Base-by-base conservation (phyloP, 2,329 filamentous ascomycete genomes). In the Aschersonia sp. region DNA sequence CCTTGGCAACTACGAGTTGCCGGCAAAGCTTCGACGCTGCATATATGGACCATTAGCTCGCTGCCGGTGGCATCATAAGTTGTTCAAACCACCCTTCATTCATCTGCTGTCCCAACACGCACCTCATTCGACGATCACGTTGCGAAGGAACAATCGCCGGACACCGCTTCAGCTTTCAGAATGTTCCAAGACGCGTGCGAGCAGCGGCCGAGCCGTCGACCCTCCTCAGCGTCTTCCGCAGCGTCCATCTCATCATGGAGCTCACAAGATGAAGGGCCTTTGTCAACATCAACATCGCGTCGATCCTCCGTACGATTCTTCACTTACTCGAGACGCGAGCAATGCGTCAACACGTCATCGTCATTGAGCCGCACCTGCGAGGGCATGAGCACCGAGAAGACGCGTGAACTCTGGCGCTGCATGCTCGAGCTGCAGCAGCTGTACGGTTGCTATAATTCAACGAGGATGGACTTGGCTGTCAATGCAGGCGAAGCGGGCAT, bases 381-480 rank as follows among this genome's bases (percentile, higher is more conserved):
- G 46, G 55, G 53, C 52, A 59, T 67, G 60, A 61, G 54, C 30
- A 54, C 56, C 30, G 63, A 67, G 32, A 67, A 69, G 50, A 68
- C 64, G 4, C 58, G 62, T 22, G 63, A 66, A 37, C 55, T 73
- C 4, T 73, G 70, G 70, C 56, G 60, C 45, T 70, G 69, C 52
- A 73, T 73, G 70, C 61, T 73, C 2, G 63, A 68, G 44, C 60
- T 73, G 7, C 70, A 73, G 55, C 59, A 62, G 50, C 62, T 58
- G 5, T 73, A 70, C 46, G 66, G 66, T 5, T 73, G 70, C 58
- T 73, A 73, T 52, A 70, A 67, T 31, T 73, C 70, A 14, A 68
- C 70, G 11, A 58, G 70, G 33, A 71, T 73, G 55, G 68, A 70
- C 45, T 61, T 72, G 42, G 70, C 70, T 1, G 56, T 71, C 11